These are phyloP conservation scores for Pterula multifida DNA, from an alignment of 1,284 basidiomycete species.

Conservation along the genomic window DNA sequence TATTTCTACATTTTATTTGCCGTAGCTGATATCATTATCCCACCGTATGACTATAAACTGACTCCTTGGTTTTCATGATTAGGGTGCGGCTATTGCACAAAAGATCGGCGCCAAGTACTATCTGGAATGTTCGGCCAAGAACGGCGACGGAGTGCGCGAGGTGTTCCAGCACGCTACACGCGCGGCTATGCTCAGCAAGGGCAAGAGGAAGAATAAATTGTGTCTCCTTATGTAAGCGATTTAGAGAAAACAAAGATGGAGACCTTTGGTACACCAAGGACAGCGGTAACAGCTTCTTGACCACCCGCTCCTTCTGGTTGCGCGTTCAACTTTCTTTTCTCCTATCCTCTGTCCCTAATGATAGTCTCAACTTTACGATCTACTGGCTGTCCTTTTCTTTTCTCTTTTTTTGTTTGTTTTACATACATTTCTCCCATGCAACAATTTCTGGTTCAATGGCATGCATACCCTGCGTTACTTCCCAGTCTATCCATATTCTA, in stretches of 20 bases:
- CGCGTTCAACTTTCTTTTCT: too few relatives aligned
- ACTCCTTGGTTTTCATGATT: conserved; percentile 8
- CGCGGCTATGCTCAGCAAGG: conserved; percentile 53
- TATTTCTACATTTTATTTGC: too few relatives aligned
- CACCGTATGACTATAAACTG: too few relatives aligned
- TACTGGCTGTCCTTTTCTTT: not conserved
- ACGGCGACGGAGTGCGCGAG: conserved; percentile 82
- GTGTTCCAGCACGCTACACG: conserved; percentile 87
- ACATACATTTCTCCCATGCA: too few relatives aligned
- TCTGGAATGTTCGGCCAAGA: conserved; percentile 85
- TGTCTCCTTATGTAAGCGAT: conserved; percentile 43
- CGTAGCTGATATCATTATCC: too few relatives aligned
- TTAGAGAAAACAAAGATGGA: not conserved
- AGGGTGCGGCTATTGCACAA: conserved; percentile 80
- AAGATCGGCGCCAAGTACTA: conserved; percentile 86
- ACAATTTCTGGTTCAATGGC: not conserved
- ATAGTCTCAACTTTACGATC: not conserved
- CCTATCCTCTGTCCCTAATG: too few relatives aligned
- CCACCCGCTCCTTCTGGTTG: too few relatives aligned
- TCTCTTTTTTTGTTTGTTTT: not conserved
- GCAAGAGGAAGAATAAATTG: conserved; percentile 28
- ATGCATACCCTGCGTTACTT: not conserved
- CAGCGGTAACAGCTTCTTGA: too few relatives aligned
- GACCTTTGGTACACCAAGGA: too few relatives aligned
- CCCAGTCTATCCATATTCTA: not conserved